Evolutionary conservation across 805 yeast species (phyloP).

Genomic region (Phaffomyces thermotolerans): DNA sequence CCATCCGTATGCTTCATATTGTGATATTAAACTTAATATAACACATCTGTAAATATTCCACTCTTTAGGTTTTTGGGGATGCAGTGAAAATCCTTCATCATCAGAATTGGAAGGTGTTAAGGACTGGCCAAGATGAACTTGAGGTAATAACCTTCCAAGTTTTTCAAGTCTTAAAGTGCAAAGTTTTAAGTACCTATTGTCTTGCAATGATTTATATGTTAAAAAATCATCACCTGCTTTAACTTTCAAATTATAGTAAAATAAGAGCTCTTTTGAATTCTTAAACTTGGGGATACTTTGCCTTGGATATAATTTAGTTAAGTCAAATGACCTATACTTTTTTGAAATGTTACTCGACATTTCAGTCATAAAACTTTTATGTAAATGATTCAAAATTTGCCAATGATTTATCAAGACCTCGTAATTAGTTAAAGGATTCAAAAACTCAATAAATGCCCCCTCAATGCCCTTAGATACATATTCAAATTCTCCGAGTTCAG

Average conservation of each 20-base stretch:
- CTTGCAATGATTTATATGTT: neutral
- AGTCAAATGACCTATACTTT: neutral
- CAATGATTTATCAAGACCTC: constrained; percentile 10
- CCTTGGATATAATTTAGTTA: constrained; percentile 8
- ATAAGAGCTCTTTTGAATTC: neutral
- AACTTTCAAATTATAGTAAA: constrained; percentile 5
- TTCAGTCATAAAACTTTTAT: constrained; percentile 1
- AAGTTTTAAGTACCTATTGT: constrained; percentile 1
- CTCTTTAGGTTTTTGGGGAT: neutral
- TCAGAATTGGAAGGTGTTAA: too few species aligned
- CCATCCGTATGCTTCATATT: constrained; percentile 5
- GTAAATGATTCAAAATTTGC: constrained; percentile 8
- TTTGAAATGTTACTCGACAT: neutral
- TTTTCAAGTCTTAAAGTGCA: too few species aligned
- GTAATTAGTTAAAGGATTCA: constrained; percentile 2
- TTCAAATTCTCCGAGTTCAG: neutral
- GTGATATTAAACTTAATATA: constrained; percentile 3
- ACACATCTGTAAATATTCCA: constrained; percentile 11
- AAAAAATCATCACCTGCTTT: constrained; percentile 1
- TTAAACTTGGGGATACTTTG: neutral
- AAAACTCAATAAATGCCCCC: constrained; percentile 5
- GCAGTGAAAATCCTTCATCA: too few species aligned
- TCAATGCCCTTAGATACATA: constrained; percentile 5
- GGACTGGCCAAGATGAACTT: too few species aligned
- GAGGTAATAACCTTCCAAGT: too few species aligned